phyloP scores from a whole-genome alignment of 495 filamentous ascomycete genomes.

The Hypomontagnella submonticulosa region DNA sequence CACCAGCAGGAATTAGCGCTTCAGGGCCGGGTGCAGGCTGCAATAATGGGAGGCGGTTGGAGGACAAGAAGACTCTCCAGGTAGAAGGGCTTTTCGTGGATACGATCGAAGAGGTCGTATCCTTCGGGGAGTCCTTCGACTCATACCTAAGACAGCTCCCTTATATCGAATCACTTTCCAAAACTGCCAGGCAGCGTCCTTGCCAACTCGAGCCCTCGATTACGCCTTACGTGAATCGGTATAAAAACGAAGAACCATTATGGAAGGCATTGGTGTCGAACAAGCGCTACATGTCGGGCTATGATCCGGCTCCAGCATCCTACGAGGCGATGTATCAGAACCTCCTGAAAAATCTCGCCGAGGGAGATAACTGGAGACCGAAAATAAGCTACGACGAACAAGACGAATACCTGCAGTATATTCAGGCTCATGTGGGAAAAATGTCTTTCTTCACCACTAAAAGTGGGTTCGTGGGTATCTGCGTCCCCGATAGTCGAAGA shows the following conservation, averaged over 20 bases:
- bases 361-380: neutral
- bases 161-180: conserved; percentile 9
- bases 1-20: conserved; percentile 12
- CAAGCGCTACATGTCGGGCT: conserved; percentile 3
- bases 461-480: conserved; percentile 26
- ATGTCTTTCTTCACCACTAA: conserved; percentile 24
- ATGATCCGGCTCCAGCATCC: conserved; percentile 9
- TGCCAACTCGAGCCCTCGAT: neutral
- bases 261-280: conserved; percentile 18
- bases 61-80: conserved; percentile 10
- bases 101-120: conserved; percentile 22
- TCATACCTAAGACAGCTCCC: neutral
- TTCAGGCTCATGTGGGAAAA: conserved; percentile 1
- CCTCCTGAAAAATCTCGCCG: neutral
- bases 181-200: conserved; percentile 1
- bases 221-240: conserved; percentile 1
- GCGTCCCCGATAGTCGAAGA: conserved; percentile 20
- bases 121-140: conserved; percentile 2
- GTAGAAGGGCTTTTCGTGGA: conserved; percentile 29
- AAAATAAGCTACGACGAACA: neutral
- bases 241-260: conserved; percentile 7
- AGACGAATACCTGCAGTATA: conserved; percentile 8
- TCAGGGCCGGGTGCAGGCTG: conserved; percentile 18
- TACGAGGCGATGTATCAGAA: conserved; percentile 11
- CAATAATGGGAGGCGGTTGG: conserved; percentile 18